Base-by-base conservation (phyloP, 106 monocot species). In the Acorus gramineus region DNA sequence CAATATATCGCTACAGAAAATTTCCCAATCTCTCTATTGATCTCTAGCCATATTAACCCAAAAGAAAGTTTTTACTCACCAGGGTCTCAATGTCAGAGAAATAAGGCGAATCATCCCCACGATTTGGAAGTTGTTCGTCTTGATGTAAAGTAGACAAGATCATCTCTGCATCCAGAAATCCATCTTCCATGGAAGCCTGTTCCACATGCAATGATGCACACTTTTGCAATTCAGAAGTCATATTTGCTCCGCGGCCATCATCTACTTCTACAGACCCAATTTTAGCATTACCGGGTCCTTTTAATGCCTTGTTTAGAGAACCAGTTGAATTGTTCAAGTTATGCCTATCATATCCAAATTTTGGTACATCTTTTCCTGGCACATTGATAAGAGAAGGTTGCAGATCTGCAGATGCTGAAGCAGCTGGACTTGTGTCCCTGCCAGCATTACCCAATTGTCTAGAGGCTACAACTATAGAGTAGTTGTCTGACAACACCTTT, bases 1-100 rank as follows among this genome's bases (percentile, higher is more conserved):
- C 28, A 28, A 28, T 28, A 28, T 28, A 28, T 1, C 28, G 1
- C 28, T 28, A 28, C 28, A 28, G n/a, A 28, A 28, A 28, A 28
- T 28, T 28, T 28, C 1, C 28, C 1, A 28, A 28, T 28, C 28
- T 28, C 28, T 28, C 1, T 28, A 28, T 28, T 28, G 28, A 28
- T 1, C 28, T 28, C 28, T 28, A 28, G 28, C 28, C 28, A 28
- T 28, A 28, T 28, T 28, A 28, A 28, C 28, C 28, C 28, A 28
- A 28, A 28, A 28, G 28, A 28, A 28, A 28, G 28, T 1, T 28
- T 28, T 1, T 28, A 28, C 54, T 63, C 78, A 96, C 95, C 95
- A 96, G 49, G 42, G 86, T 77, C 72, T 96, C 95, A 68, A 96
- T 62, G 49, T 96, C 95, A 55, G 87, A 96, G 71, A 78, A 81